Conservation (phyloP, 805 yeast genomes). For the Ogataea methylovora region DNA sequence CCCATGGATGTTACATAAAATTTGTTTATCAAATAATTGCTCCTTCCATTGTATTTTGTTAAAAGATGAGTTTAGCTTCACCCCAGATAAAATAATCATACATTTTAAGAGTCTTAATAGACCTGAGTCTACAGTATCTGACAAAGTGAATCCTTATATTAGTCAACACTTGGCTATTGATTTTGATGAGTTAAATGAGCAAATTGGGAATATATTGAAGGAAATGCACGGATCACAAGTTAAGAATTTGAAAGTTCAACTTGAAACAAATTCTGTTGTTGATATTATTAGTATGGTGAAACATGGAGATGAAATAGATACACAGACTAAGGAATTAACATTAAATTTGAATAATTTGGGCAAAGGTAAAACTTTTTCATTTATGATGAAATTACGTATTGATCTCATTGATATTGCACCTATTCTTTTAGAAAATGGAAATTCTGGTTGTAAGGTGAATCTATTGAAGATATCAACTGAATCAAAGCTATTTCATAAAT, state of each 20-base stretch:
- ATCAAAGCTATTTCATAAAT: no score
- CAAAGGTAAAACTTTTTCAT: constrained; percentile 14
- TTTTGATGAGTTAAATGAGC: constrained; percentile 10
- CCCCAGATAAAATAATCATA: constrained; percentile 10
- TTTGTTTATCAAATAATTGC: no score
- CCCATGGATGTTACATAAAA: no score
- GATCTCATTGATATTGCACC: constrained; percentile 10
- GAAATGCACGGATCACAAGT: no score
- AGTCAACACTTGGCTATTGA: constrained; percentile 15
- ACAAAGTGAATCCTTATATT: constrained; percentile 4
- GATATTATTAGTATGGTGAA: no score
- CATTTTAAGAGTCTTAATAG: constrained; percentile 11
- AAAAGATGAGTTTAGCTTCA: constrained; percentile 20
- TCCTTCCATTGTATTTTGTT: constrained; percentile 15
- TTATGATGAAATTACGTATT: constrained; percentile 17
- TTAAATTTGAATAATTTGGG: constrained; percentile 11
- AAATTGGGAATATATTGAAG: no score
- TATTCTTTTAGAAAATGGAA: constrained; percentile 1
- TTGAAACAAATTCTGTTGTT: no score
- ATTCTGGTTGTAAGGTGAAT: constrained; percentile 11
- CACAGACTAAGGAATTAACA: neutral
- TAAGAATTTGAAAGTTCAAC: no score
- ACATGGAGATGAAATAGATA: neutral
- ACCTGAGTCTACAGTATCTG: neutral
- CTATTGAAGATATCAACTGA: constrained; percentile 6